Base-by-base conservation (phyloP, 805 yeast genomes). In the Metschnikowia drakensbergensis region DNA sequence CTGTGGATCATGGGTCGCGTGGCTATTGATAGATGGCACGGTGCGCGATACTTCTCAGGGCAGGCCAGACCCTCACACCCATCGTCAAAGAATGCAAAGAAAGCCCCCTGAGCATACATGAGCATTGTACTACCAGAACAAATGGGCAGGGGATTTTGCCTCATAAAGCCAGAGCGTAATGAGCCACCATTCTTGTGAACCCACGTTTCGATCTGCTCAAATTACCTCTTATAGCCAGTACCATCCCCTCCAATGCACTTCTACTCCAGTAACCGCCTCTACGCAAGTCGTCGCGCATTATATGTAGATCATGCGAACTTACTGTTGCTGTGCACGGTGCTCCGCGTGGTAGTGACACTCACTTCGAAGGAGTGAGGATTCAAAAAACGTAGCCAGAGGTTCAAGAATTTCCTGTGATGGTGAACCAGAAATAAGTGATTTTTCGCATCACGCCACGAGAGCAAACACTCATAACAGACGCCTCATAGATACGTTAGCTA, bases 271-370 rank as follows among this genome's bases (percentile, higher is more conserved):
- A 26, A 17, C 3, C 28, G 35, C 17, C 25, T 13, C n/a, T 27
- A 28, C 32, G 32, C 30, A 31, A 40, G 25, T 23, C 11, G 13
- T 23, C 27, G 36, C 43, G 36, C 17, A 17, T n/a, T 40, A 11
- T 25, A 40, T 40, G 43, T 31, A 32, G 36, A 40, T 23, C 36
- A 40, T 27, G 41, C 43, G n/a, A 40, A 40, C 29, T 37, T 11
- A 30, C 25, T 25, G 23, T 40, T 40, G 43, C 43, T 31, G 10
- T 40, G 9, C 10, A 23, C 43, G 43, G 36, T 40, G 30, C 36
- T 40, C 43, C 36, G 36, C 17, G n/a, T 27, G 8, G n/a, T 30
- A 37, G 23, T 27, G 31, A 37, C 7, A 5, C 6, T 11, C 7
- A 37, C 6, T 26, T 26, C 6, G 28, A 9, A 23, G 13, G 7